Evolutionary conservation across 495 filamentous ascomycete genomes (phyloP), one percentile per base, ranked within the genome.

Genomic region (Podospora conica): DNA sequence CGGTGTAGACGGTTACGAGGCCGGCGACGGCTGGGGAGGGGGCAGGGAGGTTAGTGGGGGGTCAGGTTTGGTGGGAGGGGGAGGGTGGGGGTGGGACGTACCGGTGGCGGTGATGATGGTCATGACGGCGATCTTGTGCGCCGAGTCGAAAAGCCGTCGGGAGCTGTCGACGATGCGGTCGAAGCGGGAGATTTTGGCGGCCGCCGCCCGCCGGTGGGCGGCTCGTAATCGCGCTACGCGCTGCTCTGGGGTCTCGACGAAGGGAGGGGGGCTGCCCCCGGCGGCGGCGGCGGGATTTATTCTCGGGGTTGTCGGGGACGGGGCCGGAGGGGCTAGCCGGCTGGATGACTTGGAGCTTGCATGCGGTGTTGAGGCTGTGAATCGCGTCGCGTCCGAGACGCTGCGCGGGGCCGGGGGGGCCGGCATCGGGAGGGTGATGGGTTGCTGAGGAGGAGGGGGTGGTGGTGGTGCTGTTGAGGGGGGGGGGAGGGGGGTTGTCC

Each of bases 341-440:
- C 79, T 90, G 88, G 76, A 75, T 59, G 86, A 74, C 72, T 91
- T 90, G 69, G 90, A 88, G 77, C 83, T 85, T 68, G 91, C 93
- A 82, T 96, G 93, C 18, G 93, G 93, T 60, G 88, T 90, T 53
- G 91, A 96, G 29, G 93, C 86, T 60, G 94, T 98, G 84, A 98
- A 98, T 67, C 94, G 88, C 74, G 95, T 98, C 65, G 95, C 92
- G 80, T 97, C 95, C 69, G 87, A 87, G 74, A 92, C 88, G 78
- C 91, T 93, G 77, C 94, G 93, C 70, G 92, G 86, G 86, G 93
- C 91, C 68, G 64, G 69, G 20, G 61, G 53, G 55, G 69, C 67
- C 31, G 69, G 65, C 69, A 75, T 69, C 61, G 64, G 24, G 40
- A 28, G 25, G 57, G 9, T 10, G 21, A 40, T 28, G 55, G 27